Base-by-base conservation (phyloP, 2,329 filamentous ascomycete genomes). In the Fonsecaea pugnacius region DNA sequence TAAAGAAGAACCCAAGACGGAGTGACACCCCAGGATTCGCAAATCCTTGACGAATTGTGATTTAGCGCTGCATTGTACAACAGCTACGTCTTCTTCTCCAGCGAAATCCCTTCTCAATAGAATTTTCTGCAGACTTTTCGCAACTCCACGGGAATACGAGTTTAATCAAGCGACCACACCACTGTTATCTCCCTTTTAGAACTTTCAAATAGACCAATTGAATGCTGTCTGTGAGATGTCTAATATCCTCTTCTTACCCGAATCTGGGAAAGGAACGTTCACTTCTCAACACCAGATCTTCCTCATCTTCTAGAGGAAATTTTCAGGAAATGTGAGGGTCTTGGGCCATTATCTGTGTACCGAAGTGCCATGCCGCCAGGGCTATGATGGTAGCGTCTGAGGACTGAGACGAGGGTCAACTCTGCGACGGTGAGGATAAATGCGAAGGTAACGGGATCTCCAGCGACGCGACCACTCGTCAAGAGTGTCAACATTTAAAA, bases 1-100 rank as follows among this genome's bases (percentile, higher is more conserved):
- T 12, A 35, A 40, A 7, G 53, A 56, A 36, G 53, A 56, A 36
- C 3, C 16, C 7, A 59, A 51, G 46, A n/a, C 57, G 3, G 46
- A 59, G 9, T 50, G 33, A 59, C 30, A 9, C 9, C 4, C 21
- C 21, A 48, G 3, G 43, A 48, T 12, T 48, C 21, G 3, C 43
- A 3, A 7, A 10, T 27, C 16, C 2, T 24, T 4, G 0, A 24
- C 18, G 24, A 48, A 14, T 14, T 24, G 24, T 48, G 9, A 48
- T 14, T 48, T 48, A 48, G 21, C 21, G 43, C 4, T 21, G 9
- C 18, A 48, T 12, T 48, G 43, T 48, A 48, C 43, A 48, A 48
- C 5, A 48, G 4, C 8, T 21, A 27, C 18, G 14, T 27, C 21
- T 18, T 48, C 7, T 24, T 14, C 24, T 48, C 7, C 10, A 24